These are phyloP conservation scores for Phaeosphaeria sp. DNA, from an alignment of 2,329 filamentous ascomycete genomes.

Conservation along the genomic window DNA sequence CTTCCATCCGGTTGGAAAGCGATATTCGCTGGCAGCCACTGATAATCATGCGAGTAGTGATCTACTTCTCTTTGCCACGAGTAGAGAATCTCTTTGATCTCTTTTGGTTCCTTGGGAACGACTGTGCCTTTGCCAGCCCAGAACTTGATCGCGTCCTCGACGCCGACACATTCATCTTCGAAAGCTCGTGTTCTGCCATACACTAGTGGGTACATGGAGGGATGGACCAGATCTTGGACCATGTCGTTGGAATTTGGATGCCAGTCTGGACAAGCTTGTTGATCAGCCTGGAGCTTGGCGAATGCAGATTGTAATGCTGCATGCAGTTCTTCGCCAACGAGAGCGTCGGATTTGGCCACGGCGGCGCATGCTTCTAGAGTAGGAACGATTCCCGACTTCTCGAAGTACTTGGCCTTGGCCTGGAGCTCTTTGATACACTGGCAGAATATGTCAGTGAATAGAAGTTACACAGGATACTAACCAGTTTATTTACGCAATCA, in stretches of 20 bases:
- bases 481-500: constrained; percentile 16
- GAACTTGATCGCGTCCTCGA: constrained; percentile 34
- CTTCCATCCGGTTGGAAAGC: constrained; percentile 44
- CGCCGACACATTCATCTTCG: constrained; percentile 30
- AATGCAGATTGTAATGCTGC: constrained; percentile 56
- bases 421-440: constrained; percentile 53
- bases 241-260: constrained; percentile 64
- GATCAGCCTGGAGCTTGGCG: constrained; percentile 58
- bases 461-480: background rate
- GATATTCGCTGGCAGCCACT: constrained; percentile 61
- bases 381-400: constrained; percentile 50
- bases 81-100: background rate
- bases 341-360: constrained; percentile 62
- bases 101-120: constrained; percentile 7
- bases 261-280: constrained; percentile 55
- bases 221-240: constrained; percentile 69
- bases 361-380: constrained; percentile 54
- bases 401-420: constrained; percentile 57
- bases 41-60: constrained; percentile 36
- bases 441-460: background rate
- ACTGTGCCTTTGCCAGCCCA: constrained; percentile 41
- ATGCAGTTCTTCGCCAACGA: constrained; percentile 50
- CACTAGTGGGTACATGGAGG: constrained; percentile 67
- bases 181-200: constrained; percentile 59
- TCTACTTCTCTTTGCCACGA: constrained; percentile 1